Conservation (phyloP, 2,329 filamentous ascomycete species). For the Cytospora schulzeri region DNA sequence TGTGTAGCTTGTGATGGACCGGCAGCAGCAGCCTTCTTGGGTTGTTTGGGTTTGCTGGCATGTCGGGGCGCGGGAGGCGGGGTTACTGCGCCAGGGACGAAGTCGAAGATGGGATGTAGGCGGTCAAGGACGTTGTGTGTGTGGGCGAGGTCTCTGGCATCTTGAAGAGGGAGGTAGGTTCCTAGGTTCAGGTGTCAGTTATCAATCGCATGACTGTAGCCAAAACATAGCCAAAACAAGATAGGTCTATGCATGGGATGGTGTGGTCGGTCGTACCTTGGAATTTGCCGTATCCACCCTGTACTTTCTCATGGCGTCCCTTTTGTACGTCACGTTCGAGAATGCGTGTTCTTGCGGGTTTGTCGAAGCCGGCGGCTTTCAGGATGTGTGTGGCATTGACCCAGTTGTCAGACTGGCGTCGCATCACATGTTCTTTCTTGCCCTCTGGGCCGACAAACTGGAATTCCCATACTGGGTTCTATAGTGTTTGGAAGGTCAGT, state of each 20-base stretch:
- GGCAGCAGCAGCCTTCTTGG: constrained; percentile 61
- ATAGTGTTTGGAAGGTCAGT: constrained; percentile 15
- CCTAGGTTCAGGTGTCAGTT: constrained; percentile 51
- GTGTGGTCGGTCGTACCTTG: constrained; percentile 67
- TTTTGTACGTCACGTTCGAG: constrained; percentile 97
- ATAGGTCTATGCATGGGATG: too few species aligned
- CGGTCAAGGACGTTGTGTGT: constrained; percentile 86
- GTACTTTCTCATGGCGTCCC: constrained; percentile 94
- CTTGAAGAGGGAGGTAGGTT: constrained; percentile 90
- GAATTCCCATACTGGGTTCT: constrained; percentile 95
- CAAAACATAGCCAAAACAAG: neutral
- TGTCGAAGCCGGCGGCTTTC: constrained; percentile 96
- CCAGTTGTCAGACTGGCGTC: constrained; percentile 89
- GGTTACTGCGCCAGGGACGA: constrained; percentile 77
- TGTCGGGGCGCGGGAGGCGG: constrained; percentile 94
- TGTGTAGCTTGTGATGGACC: constrained; percentile 31
- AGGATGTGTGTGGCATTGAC: constrained; percentile 99
- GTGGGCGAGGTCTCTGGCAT: constrained; percentile 79
- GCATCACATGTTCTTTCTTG: constrained; percentile 85
- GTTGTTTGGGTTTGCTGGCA: constrained; percentile 80
- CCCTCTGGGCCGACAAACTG: constrained; percentile 74
- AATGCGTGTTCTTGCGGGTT: constrained; percentile 91
- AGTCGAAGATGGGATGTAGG: constrained; percentile 87
- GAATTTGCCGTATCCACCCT: constrained; percentile 98
- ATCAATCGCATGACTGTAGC: neutral